A percentile compares a stretch with the other conserved stretches of the same genome.
These are phyloP conservation scores for Saccharomyces kudriavzevii DNA, from an alignment of 805 yeast species.

Conservation along the genomic window DNA sequence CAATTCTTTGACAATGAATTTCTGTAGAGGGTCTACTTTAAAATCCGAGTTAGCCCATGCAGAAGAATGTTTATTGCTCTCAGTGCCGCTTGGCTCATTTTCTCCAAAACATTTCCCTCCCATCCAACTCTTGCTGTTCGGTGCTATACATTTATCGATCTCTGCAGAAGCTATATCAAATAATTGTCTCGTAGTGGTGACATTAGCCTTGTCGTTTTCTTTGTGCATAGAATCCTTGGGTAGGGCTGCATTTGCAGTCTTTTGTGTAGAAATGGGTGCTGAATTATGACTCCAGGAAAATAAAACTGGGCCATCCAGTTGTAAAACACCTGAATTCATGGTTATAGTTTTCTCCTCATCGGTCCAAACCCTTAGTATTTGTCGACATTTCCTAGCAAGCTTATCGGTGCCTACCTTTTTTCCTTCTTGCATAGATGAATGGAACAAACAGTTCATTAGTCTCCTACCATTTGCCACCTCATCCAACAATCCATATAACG, in stretches of 20 bases:
- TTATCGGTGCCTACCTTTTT: not conserved
- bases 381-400: slow-evolving; percentile 2
- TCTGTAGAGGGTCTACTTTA: slow-evolving; percentile 26
- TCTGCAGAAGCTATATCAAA: not conserved
- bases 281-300: slow-evolving; percentile 26
- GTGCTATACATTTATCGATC: not conserved
- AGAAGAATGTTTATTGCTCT: not conserved
- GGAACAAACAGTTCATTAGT: slow-evolving; percentile 16
- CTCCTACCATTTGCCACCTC: slow-evolving; percentile 19
- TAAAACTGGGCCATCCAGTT: slow-evolving; percentile 20
- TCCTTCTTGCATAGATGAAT: slow-evolving; percentile 1
- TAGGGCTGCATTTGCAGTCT: not conserved
- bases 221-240: not conserved
- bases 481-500: slow-evolving; percentile 21
- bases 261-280: not conserved
- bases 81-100: not conserved
- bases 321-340: slow-evolving; percentile 9
- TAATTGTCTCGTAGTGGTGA: not conserved
- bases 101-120: not conserved
- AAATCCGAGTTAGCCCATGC: slow-evolving; percentile 13
- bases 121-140: not conserved
- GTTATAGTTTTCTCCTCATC: slow-evolving; percentile 1
- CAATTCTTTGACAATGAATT: slow-evolving; percentile 22
- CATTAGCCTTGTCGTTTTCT: not conserved
- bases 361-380: not conserved